Base-by-base conservation (phyloP, 495 filamentous ascomycete genomes). In the Aspergillus nidulans region DNA sequence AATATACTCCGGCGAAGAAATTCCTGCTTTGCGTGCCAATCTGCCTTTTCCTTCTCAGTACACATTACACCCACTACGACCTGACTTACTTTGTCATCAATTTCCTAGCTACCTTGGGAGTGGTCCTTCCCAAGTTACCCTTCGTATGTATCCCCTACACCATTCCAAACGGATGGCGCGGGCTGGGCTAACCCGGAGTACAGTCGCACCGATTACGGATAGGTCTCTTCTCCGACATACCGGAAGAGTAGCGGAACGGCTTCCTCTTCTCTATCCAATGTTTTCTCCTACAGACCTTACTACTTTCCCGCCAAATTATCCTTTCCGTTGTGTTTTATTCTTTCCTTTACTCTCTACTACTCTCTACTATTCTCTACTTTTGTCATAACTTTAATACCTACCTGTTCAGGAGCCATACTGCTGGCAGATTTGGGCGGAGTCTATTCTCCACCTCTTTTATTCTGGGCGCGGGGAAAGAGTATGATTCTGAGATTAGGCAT, bases 61-160 rank as follows among this genome's bases (percentile, higher is more conserved):
- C 94, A 47, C 94, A 98, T 73, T 98, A 97, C 71, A 97, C 94
- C 56, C 92, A 96, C 71, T 98, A 97, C 76, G 92, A 96, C 73
- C 67, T 96, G 65, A 86, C 88, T 18, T 96, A 96, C 71, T 98
- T 98, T 67, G 91, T 86, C 62, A 92, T 98, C 75, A 98, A 98
- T 75, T 90, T 92, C 63, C 75, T 96, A 59, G 94, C 94, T 44
- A 89, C 92, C 21, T 72, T 97, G 60, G 90, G 77, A 5, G 94
- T 97, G 49, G 87, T 98, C 43, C 91, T 98, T 66, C 94, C 94
- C 25, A 98, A 98, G 73, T 72, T 98, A 60, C 94, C 94, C 55
- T 90, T 85, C 64, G 94, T 97, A 80, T 81, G 47, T 57, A 34
- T 24, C 10, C 18, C n/a, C 20, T 24, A 24, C 15, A 8, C 9